Evolutionary conservation across 164 flowering plant genomes (phyloP), one percentile per base, ranked within the genome.

Genomic region (Taxillus chinensis): DNA sequence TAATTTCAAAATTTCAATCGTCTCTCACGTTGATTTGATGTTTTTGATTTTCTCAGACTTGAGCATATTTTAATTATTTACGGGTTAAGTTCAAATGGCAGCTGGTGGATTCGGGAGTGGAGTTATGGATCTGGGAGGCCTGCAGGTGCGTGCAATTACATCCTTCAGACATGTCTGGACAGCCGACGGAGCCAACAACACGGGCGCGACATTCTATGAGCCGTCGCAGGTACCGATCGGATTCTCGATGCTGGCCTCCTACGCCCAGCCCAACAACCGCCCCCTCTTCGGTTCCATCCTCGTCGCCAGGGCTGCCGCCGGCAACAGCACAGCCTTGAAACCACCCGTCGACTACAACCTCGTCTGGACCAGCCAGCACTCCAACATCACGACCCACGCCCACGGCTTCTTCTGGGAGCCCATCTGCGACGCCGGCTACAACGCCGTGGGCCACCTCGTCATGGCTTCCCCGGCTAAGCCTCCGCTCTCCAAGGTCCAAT

Each of bases 31-130:
- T 27, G 27, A 27, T 27, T 27, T 27, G 27, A 0, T 27, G 27
- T 27, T 27, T 27, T 27, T 27, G 27, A 2, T 27, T 27, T 27
- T 27, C 27, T 27, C 27, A 27, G 27, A 27, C 27, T 27, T 27
- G 27, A 27, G 27, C 27, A 27, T 27, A 27, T 27, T 0, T 27
- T 0, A 27, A 27, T 27, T 27, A 27, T 27, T 27, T 27, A 27
- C 27, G 27, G 27, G 27, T 27, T 27, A 0, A 27, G 27, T 27
- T 27, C 2, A 27, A 45, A 7, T 59, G 57, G 37, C 64, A 87
- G 96, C 91, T 40, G 79, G 60, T 4, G 95, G 84, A 41, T 89
- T 92, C 74, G 93, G 71, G 17, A 82, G 50, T 14, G 97, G 98
- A 62, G 71, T 8, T n/a, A 84, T 90, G 57, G 84, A 82, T 67